Conservation (phyloP, 164 flowering plant species). For the Amborella trichopoda region DNA sequence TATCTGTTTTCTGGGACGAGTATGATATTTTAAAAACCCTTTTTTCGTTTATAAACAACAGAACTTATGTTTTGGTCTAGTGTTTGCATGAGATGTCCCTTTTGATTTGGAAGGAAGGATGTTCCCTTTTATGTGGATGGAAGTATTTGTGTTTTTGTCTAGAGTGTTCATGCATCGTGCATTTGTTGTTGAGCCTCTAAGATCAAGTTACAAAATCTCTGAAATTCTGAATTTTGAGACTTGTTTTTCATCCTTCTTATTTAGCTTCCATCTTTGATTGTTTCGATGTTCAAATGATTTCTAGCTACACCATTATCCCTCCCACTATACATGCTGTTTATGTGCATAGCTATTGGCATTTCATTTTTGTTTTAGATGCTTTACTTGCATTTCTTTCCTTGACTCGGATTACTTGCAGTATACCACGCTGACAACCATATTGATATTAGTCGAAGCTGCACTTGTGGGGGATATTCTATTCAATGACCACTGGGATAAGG, state of each 20-base stretch:
- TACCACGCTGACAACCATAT: conserved; percentile 28
- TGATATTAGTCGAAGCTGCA: conserved; percentile 52
- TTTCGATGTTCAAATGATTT: neutral
- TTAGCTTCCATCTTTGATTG: neutral
- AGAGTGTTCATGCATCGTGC: no score
- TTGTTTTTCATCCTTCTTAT: neutral
- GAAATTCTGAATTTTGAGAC: neutral
- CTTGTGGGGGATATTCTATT: conserved; percentile 49
- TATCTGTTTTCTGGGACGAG: no score
- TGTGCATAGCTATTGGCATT: neutral
- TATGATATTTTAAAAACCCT: no score
- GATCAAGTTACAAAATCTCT: no score
- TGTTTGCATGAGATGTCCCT: no score
- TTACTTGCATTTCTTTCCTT: conserved; percentile 17
- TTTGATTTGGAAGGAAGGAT: no score
- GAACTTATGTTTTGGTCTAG: no score
- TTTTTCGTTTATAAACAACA: no score
- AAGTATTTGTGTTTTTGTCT: no score
- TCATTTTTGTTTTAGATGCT: conserved; percentile 2
- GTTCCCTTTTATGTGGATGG: no score
- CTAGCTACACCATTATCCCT: neutral
- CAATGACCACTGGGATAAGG: conserved; percentile 71
- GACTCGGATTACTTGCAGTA: conserved; percentile 30
- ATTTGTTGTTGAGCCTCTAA: no score
- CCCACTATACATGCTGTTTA: neutral